Conservation (phyloP, 176 grass and related monocot genomes). For the Raddia guianensis region DNA sequence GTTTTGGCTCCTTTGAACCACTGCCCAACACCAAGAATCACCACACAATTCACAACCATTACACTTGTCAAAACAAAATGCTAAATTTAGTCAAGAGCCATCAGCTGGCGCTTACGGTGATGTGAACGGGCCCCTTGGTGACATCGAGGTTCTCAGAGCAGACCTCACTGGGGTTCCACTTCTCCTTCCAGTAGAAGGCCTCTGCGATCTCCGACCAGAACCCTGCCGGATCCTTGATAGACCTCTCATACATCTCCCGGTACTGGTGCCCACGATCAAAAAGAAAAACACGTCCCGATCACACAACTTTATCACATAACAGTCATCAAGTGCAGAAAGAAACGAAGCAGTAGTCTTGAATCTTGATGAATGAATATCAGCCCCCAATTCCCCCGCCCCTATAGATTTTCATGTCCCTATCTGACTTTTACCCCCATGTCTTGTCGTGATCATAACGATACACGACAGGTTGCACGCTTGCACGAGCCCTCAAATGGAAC, state of each 20-base stretch:
- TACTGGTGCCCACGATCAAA: conserved; percentile 49
- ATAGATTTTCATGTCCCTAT: conserved; percentile 36
- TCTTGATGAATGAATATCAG: neutral
- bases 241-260: conserved; percentile 82
- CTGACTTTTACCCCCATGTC: neutral
- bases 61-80: neutral
- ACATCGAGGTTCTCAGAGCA: conserved; percentile 81
- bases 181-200: conserved; percentile 90
- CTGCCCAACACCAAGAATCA: conserved; percentile 40
- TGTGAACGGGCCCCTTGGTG: conserved; percentile 62
- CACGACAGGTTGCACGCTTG: neutral
- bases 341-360: neutral
- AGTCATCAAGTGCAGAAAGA: conserved; percentile 7
- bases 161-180: conserved; percentile 82
- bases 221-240: conserved; percentile 68
- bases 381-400: neutral
- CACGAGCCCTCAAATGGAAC: conserved; percentile 1
- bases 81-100: conserved; percentile 30
- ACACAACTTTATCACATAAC: conserved; percentile 24
- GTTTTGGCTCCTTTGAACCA: conserved; percentile 97
- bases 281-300: conserved; percentile 19
- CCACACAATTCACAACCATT: conserved; percentile 8
- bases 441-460: conserved; percentile 27
- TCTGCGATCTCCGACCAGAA: conserved; percentile 93
- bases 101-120: conserved; percentile 47